Base-by-base conservation (phyloP, 1,284 basidiomycete genomes). In the Sphagnurus paluster region DNA sequence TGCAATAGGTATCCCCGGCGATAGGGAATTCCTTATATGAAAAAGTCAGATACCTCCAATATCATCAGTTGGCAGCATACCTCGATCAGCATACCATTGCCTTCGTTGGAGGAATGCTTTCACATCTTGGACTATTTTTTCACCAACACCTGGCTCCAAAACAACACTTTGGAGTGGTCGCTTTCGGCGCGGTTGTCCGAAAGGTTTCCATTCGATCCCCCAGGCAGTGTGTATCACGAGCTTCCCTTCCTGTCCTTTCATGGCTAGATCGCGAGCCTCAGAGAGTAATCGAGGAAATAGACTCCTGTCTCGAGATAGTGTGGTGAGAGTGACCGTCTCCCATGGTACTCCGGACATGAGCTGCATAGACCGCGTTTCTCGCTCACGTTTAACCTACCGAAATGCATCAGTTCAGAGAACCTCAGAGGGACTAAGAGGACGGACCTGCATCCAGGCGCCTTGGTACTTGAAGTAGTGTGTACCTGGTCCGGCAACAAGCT, bases 291-390 rank as follows among this genome's bases (percentile, higher is more conserved):
- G 61, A 0, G 92, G 81, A 60, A 99, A 97, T 14, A 99, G 71
- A 6, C 67, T 64, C 17, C 93, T 84, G 61, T 95, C 93, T 23
- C 87, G 76, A 7, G 91, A 93, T 29, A 99, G 79, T 0, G 97
- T 90, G 2, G 95, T 99, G 30, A 99, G 75, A 23, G 90, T 97
- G 33, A 99, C 84, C 0, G 96, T 99, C 68, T 99, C 97, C 94
- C 96, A 99, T 41, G 97, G 97, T 4, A 84, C 82, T 2, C 95
- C 95, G 1, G 91, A 90, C 69, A 90, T 88, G 23, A 96, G 75
- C 61, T 96, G 90, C 75, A 96, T 90, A 46, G 96, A 85, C 58
- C 93, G 90, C 9, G 86, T 90, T 66, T 98, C 94, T 40, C 97
- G 83, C 68, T 98, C 94, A 19, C 95, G 81, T 71, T 90, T 91